phyloP scores from a whole-genome alignment of 441 rosid species.

The Mallotus repandus region DNA sequence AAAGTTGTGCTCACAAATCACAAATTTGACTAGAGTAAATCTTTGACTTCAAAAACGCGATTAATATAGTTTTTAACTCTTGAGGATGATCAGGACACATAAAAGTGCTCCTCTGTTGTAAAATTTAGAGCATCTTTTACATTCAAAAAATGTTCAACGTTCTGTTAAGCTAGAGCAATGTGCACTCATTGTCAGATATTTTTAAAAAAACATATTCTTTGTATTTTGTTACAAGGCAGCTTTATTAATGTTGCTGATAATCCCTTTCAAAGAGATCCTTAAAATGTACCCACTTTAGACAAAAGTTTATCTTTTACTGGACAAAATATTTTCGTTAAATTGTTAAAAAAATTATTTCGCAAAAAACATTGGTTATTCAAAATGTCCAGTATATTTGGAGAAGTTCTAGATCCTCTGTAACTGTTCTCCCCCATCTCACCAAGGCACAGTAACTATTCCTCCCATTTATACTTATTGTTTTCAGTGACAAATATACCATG shows the following conservation, averaged over 20 bases:
- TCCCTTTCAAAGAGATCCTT: not conserved
- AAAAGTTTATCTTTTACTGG: not conserved
- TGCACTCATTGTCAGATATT: not conserved
- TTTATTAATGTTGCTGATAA: not conserved
- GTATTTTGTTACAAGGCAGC: no score
- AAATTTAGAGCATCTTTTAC: slow-evolving; percentile 2
- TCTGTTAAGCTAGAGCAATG: not conserved
- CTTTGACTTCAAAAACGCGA: not conserved
- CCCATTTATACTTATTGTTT: not conserved
- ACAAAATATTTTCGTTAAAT: not conserved
- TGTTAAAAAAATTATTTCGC: not conserved
- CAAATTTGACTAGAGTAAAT: not conserved
- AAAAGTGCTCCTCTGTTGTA: not conserved
- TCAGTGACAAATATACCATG: not conserved
- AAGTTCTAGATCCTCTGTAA: not conserved
- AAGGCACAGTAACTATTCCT: no score
- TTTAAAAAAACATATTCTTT: not conserved
- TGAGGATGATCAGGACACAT: not conserved
- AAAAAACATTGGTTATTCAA: not conserved
- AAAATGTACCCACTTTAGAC: not conserved
- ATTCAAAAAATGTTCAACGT: slow-evolving; percentile 4
- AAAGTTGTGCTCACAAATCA: not conserved
- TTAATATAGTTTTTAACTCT: not conserved
- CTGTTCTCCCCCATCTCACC: no score
- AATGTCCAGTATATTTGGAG: not conserved